Conservation (phyloP, 164 flowering plant genomes). For the Hamamelis virginiana region DNA sequence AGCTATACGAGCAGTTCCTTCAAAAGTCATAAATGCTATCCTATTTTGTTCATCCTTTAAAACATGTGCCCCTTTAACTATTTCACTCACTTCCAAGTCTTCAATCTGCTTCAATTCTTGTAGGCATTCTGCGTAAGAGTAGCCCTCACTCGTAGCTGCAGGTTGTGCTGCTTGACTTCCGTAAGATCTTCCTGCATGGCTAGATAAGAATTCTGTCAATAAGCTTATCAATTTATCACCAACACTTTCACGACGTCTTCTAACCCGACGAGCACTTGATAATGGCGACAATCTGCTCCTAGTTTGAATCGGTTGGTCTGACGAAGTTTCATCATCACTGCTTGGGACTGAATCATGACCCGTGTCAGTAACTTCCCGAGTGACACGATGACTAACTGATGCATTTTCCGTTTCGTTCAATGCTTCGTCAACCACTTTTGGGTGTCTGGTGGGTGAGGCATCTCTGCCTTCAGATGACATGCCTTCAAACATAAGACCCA, state of each 20-base stretch:
- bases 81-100: neutral
- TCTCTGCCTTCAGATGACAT: neutral
- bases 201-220: neutral
- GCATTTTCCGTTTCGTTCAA: neutral
- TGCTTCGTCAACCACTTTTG: neutral
- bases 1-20: neutral
- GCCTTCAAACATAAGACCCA: neutral
- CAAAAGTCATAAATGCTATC: neutral
- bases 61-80: neutral
- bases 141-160: neutral
- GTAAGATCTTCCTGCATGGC: neutral
- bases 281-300: neutral
- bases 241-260: neutral
- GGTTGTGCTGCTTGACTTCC: neutral
- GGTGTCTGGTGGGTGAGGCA: neutral
- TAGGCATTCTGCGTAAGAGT: neutral
- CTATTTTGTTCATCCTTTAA: conserved; percentile 4
- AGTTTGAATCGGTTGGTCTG: neutral
- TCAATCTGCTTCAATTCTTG: neutral
- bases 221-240: neutral
- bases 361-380: neutral
- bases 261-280: neutral
- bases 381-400: neutral
- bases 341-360: neutral
- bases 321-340: conserved; percentile 1